Percentiles rank a stretch among this genome's conserved stretches.
Evolutionary conservation across 768 basidiomycete genomes (phyloP).

Genomic region (Amanita exitialis): DNA sequence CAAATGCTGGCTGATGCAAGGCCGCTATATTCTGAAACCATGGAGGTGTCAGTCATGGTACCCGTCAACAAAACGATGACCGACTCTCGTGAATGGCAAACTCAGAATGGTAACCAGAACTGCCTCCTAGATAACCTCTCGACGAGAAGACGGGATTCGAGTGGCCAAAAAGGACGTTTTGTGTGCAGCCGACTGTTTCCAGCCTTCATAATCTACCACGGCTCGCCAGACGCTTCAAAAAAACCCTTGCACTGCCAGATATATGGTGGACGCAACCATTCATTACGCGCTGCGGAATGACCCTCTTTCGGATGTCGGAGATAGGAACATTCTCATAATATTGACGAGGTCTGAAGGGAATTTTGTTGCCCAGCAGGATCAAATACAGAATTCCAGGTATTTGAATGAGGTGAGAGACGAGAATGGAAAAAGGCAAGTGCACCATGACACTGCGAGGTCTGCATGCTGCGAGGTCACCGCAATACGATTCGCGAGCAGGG

Average conservation of each 20-base stretch:
- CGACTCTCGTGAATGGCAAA: slow-evolving; percentile 13
- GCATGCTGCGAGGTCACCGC: slow-evolving; percentile 28
- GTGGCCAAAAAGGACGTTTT: too few species aligned
- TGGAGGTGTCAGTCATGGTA: slow-evolving; percentile 19
- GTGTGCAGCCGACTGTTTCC: too few species aligned
- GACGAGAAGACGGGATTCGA: too few species aligned
- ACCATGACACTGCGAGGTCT: slow-evolving; percentile 21
- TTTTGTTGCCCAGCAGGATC: slow-evolving; percentile 42
- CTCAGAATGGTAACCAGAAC: too few species aligned
- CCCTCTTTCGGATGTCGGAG: slow-evolving; percentile 25
- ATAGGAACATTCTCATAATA: slow-evolving; percentile 34
- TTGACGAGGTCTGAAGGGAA: slow-evolving; percentile 35
- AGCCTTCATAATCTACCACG: too few species aligned
- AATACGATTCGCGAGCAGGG: slow-evolving; percentile 19
- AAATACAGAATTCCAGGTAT: slow-evolving; percentile 26
- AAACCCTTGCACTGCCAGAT: too few species aligned
- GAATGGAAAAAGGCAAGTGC: not conserved
- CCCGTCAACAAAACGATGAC: slow-evolving; percentile 31
- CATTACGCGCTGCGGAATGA: slow-evolving; percentile 28
- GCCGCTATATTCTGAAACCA: slow-evolving; percentile 22
- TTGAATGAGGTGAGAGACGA: not conserved
- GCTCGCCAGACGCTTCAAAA: too few species aligned
- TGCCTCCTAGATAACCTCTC: too few species aligned
- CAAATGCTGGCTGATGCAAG: slow-evolving; percentile 24
- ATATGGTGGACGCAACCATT: slow-evolving; percentile 36